phyloP scores from a whole-genome alignment of 768 basidiomycete genomes.

The Trametes coccinea region DNA sequence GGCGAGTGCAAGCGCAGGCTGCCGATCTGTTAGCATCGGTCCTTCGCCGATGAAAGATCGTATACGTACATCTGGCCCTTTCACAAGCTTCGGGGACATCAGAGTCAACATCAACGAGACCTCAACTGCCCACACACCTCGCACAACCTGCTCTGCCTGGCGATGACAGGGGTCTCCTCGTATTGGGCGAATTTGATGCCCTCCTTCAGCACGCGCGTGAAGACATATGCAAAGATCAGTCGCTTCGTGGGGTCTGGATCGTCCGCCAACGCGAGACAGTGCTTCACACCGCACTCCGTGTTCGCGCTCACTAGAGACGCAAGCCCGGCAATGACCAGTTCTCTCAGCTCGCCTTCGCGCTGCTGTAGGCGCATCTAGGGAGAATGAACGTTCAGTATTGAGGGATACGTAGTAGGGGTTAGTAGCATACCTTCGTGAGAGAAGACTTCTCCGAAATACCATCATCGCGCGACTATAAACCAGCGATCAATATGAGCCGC shows the following conservation, averaged over 20 bases:
- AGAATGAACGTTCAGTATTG: neutral
- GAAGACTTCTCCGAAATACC: slow-evolving; percentile 31
- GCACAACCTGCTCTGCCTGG: slow-evolving; percentile 34
- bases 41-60: neutral
- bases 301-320: slow-evolving; percentile 82
- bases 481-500: neutral
- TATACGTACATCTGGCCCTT: slow-evolving; percentile 64
- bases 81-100: slow-evolving; percentile 54
- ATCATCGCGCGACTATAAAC: slow-evolving; percentile 27
- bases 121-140: slow-evolving; percentile 30
- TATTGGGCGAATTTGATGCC: slow-evolving; percentile 76
- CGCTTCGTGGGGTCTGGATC: slow-evolving; percentile 69
- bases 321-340: slow-evolving; percentile 77
- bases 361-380: slow-evolving; percentile 20
- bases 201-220: slow-evolving; percentile 76
- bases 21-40: neutral
- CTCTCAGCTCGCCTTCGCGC: slow-evolving; percentile 53
- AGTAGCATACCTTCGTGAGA: slow-evolving; percentile 25
- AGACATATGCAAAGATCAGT: slow-evolving; percentile 81
- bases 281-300: slow-evolving; percentile 85
- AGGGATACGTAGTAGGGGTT: neutral
- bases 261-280: slow-evolving; percentile 79
- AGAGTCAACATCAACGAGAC: neutral
- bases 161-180: slow-evolving; percentile 38
- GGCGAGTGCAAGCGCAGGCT: slow-evolving; percentile 81